Evolutionary conservation across 2,329 filamentous ascomycete genomes (phyloP), one percentile per base, ranked within the genome.

Genomic region (Phyllosticta paracitricarpa): DNA sequence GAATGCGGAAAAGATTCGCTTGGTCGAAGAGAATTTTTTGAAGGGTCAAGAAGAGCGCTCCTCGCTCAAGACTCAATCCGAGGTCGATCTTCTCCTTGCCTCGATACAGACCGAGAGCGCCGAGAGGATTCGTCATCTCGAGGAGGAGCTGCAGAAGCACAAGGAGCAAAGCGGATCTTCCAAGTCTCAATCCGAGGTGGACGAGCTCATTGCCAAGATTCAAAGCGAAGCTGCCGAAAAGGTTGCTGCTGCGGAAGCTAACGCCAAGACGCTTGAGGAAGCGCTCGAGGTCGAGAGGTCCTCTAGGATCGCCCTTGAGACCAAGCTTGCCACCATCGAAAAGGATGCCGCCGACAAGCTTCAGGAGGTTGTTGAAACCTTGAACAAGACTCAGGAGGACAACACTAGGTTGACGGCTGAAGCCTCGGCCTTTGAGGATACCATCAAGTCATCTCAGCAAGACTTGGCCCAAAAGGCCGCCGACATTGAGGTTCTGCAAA

Each of bases 201-300:
- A 61, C 26, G 54, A 56, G 40, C 22, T 61, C 24, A 24, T 61
- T 56, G 58, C 55, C 40, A 54, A 61, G 19, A 40, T 61, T 53
- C 51, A 53, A 22, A 30, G 54, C 19, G 58, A 61, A 7, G 53
- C 58, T 52, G 54, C 58, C 6, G 58, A 61, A 51, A 61, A 56
- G 58, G 40, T 61, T 17, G 40, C 58, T 56, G 54, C 58, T 14
- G 58, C 58, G 12, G 58, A 61, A 33, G 58, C 58, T 9, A 54
- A 56, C 19, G 54, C 58, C 35, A 51, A 54, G 54, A 53, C 22
- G 28, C 55, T 57, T 28, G 22, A 33, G 14, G 59, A 53, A 19
- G 53, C 56, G 17, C 54, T 61, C 7, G 54, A 35, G 54, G 51
- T 35, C 28, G 52, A 61, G 48, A 61, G 56, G 54, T 10, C 59